Evolutionary conservation across 805 yeast genomes (phyloP).

Genomic region (Jamesozyma jinghongensis): DNA sequence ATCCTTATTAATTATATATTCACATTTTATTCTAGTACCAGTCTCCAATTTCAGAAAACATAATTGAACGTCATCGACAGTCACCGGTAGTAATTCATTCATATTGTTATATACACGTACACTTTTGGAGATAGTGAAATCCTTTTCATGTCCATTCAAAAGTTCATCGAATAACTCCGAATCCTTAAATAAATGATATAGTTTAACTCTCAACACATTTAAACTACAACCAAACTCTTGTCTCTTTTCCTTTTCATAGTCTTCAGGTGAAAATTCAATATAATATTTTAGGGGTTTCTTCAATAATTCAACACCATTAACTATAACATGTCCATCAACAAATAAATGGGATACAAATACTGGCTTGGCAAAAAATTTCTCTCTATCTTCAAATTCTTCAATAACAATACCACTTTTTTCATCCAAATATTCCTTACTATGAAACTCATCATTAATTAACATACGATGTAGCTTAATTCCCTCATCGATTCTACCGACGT

Average conservation of each 20-base stretch:
- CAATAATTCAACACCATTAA: slow-evolving; percentile 14
- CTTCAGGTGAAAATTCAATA: slow-evolving; percentile 76
- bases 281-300: slow-evolving; percentile 45
- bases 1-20: slow-evolving; percentile 4
- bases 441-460: slow-evolving; percentile 27
- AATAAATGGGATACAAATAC: slow-evolving; percentile 72
- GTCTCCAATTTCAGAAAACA: slow-evolving; percentile 47
- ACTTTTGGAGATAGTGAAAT: slow-evolving; percentile 27
- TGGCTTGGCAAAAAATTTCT: slow-evolving; percentile 61
- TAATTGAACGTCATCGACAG: slow-evolving; percentile 38
- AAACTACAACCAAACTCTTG: slow-evolving; percentile 66
- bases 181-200: slow-evolving; percentile 47
- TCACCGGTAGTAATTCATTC: slow-evolving; percentile 21
- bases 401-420: slow-evolving; percentile 27
- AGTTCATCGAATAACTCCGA: slow-evolving; percentile 27
- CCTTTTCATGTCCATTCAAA: slow-evolving; percentile 2
- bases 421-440: slow-evolving; percentile 26
- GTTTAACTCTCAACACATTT: slow-evolving; percentile 47
- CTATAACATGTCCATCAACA: slow-evolving; percentile 39
- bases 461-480: slow-evolving; percentile 24
- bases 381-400: slow-evolving; percentile 39
- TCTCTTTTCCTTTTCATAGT: slow-evolving; percentile 48
- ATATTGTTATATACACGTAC: slow-evolving; percentile 32
- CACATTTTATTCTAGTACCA: slow-evolving; percentile 38
- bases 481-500: slow-evolving; percentile 25